These are phyloP conservation scores for Dryas integrifolia DNA, from an alignment of 331 rosid genomes.

Conservation along the genomic window DNA sequence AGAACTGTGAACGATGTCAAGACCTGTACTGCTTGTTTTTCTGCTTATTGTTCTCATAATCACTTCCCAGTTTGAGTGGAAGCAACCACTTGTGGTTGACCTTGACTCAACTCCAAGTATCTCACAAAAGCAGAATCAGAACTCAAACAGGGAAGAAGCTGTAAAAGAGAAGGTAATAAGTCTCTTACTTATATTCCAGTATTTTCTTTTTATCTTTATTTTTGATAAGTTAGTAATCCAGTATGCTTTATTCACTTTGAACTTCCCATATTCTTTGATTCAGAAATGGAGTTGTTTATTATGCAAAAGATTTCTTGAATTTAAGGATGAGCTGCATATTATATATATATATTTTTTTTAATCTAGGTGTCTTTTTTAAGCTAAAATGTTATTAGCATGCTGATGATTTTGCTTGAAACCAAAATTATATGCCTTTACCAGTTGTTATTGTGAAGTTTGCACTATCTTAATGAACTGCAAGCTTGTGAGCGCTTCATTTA, in stretches of 20 bases:
- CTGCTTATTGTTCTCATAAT: conserved; percentile 71
- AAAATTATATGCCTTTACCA: not conserved
- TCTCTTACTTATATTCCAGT: conserved; percentile 5
- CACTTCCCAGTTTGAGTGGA: conserved; percentile 91
- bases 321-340: not conserved
- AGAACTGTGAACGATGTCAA: conserved; percentile 55
- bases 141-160: conserved; percentile 57
- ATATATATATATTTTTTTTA: too few relatives aligned
- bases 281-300: not conserved
- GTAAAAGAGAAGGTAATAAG: conserved; percentile 73
- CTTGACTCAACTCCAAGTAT: conserved; percentile 43
- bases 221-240: not conserved
- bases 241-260: not conserved
- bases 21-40: conserved; percentile 78
- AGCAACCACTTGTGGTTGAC: conserved; percentile 66
- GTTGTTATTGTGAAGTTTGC: too few relatives aligned
- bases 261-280: not conserved
- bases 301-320: conserved; percentile 2
- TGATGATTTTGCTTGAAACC: not conserved
- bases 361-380: not conserved
- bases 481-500: too few relatives aligned
- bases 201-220: not conserved
- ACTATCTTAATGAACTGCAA: too few relatives aligned
- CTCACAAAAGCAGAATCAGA: conserved; percentile 58
- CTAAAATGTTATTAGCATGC: not conserved